A percentile compares a stretch with the other conserved stretches of the same genome.
These are phyloP conservation scores for Botrytis fragariae DNA, from an alignment of 2,329 filamentous ascomycete genomes.

Conservation along the genomic window DNA sequence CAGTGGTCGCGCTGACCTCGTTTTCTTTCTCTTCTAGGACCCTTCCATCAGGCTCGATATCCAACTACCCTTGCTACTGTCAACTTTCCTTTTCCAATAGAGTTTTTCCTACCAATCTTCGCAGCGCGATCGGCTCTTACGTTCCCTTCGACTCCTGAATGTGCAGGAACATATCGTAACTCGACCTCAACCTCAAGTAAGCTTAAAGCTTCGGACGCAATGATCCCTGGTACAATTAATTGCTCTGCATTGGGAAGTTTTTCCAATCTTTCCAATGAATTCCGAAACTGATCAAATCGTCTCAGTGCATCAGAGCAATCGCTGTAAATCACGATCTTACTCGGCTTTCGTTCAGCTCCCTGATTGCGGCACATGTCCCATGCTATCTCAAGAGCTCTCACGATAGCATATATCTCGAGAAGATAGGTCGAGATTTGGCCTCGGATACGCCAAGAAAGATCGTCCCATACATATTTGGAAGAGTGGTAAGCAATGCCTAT, in stretches of 20 bases:
- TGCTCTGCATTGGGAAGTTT: conserved; percentile 13
- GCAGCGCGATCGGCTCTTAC: conserved; percentile 19
- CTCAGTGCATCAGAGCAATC: neutral
- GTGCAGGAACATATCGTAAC: conserved; percentile 18
- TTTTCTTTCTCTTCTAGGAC: neutral
- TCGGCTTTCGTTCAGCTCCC: conserved; percentile 14
- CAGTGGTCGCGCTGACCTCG: neutral
- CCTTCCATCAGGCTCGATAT: neutral
- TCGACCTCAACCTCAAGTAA: conserved; percentile 16
- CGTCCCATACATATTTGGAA: conserved; percentile 2
- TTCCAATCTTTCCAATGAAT: neutral
- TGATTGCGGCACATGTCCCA: conserved; percentile 15
- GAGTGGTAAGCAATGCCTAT: conserved; percentile 13
- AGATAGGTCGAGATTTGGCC: conserved; percentile 7
- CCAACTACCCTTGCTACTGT: conserved; percentile 1
- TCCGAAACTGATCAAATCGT: neutral
- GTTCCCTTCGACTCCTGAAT: conserved; percentile 21
- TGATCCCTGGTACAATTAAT: conserved; percentile 21
- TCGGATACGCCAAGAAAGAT: conserved; percentile 20
- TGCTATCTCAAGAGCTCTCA: conserved; percentile 22
- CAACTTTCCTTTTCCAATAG: neutral
- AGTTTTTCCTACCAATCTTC: conserved; percentile 8
- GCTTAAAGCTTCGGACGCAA: conserved; percentile 19
- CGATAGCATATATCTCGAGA: conserved; percentile 21
- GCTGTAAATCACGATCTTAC: conserved; percentile 6